Percentiles rank a stretch among this genome's conserved stretches.
phyloP scores from a whole-genome alignment of 805 yeast species.

The Yarrowia porcina region DNA sequence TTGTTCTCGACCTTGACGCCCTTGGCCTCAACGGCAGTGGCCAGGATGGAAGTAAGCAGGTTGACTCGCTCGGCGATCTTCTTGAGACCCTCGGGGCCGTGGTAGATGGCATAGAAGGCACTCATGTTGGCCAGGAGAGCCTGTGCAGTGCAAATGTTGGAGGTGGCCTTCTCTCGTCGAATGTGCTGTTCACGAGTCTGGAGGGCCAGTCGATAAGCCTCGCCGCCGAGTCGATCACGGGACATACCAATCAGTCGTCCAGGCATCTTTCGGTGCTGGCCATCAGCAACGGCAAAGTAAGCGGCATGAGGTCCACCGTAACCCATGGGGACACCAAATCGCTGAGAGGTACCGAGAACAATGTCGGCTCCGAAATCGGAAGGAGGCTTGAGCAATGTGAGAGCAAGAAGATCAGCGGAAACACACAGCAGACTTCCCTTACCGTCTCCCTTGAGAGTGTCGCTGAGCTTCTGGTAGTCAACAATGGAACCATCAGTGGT shows the following conservation, averaged over 20 bases:
- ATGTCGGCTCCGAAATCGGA: slow-evolving; percentile 85
- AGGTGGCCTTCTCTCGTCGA: slow-evolving; percentile 95
- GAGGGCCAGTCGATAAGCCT: slow-evolving; percentile 86
- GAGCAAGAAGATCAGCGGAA: slow-evolving; percentile 89
- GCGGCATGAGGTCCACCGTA: slow-evolving; percentile 99
- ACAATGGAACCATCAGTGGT: slow-evolving; percentile 72
- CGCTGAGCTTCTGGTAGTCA: slow-evolving; percentile 55
- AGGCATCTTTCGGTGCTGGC: slow-evolving; percentile 87
- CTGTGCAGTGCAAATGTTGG: slow-evolving; percentile 97
- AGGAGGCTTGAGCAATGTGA: slow-evolving; percentile 83
- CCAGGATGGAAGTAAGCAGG: slow-evolving; percentile 70
- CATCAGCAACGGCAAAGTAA: slow-evolving; percentile 81
- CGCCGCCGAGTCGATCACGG: slow-evolving; percentile 84
- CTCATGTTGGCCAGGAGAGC: slow-evolving; percentile 93
- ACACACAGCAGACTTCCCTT: slow-evolving; percentile 63
- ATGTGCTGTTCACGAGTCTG: slow-evolving; percentile 99
- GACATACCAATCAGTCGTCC: slow-evolving; percentile 94
- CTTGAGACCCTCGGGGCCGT: slow-evolving; percentile 83
- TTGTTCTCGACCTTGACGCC: slow-evolving; percentile 53
- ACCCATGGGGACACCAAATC: slow-evolving; percentile 97
- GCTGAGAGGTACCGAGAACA: slow-evolving; percentile 86
- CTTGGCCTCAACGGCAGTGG: slow-evolving; percentile 48
- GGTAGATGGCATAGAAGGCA: slow-evolving; percentile 93
- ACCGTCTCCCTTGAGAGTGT: slow-evolving; percentile 63
- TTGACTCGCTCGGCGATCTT: slow-evolving; percentile 74